Evolutionary conservation across 129 eudicot genomes (phyloP).

Genomic region (Artemisia tridentata): DNA sequence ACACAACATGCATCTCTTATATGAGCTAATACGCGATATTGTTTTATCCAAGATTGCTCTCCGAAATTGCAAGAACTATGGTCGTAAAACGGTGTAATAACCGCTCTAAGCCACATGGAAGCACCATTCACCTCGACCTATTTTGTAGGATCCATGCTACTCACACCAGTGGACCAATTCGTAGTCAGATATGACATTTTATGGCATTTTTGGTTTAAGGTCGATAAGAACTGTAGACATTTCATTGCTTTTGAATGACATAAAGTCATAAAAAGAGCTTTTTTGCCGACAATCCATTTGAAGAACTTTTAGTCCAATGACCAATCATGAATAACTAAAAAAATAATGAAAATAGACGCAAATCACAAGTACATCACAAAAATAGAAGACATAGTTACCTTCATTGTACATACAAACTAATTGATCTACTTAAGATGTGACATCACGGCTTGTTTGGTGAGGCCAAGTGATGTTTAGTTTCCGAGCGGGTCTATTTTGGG

Average conservation of each 20-base stretch:
- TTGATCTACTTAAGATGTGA: no score
- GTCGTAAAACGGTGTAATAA: neutral
- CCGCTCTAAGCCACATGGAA: conserved; percentile 6
- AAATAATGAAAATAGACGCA: neutral
- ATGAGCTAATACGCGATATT: no score
- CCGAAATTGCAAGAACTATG: neutral
- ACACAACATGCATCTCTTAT: no score
- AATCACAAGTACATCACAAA: neutral
- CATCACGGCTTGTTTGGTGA: no score
- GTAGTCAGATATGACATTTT: conserved; percentile 8
- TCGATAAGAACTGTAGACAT: neutral
- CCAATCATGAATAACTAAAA: neutral
- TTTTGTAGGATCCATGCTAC: neutral
- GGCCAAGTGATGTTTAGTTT: no score
- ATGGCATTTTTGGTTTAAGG: conserved; percentile 4
- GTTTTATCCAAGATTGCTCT: no score
- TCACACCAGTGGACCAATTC: neutral
- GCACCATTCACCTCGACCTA: conserved; percentile 1
- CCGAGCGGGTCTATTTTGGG: no score
- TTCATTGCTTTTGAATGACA: conserved; percentile 1
- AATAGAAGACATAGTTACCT: neutral
- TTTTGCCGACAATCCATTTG: conserved; percentile 33
- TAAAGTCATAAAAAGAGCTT: neutral
- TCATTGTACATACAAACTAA: no score
- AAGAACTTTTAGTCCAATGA: neutral